Conservation (phyloP, 768 basidiomycete genomes). For the Tricholoma flavovirens region DNA sequence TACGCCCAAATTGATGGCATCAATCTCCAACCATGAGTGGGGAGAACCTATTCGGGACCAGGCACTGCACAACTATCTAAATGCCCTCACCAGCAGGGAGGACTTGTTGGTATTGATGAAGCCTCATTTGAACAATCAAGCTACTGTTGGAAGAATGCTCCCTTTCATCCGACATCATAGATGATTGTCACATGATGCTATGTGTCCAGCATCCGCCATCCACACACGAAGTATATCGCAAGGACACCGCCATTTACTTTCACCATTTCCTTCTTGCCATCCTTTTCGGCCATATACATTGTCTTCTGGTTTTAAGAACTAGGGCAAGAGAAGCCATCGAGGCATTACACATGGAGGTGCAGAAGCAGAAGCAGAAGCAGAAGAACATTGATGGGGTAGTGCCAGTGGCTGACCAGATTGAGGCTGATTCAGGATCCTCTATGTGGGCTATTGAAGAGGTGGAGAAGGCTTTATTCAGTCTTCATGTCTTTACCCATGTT, state of each 20-base stretch:
- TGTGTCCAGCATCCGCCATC: neutral
- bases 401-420: neutral
- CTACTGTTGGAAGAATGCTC: neutral
- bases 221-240: neutral
- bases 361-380: no score
- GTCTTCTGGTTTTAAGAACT: neutral
- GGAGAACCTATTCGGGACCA: no score
- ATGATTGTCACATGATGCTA: neutral
- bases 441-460: neutral
- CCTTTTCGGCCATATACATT: neutral
- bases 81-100: no score
- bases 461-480: neutral
- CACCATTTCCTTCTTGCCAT: neutral
- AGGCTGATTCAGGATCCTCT: neutral
- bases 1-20: no score
- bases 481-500: neutral
- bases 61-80: no score
- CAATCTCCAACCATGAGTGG: no score
- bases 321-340: neutral
- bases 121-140: no score
- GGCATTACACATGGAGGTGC: neutral
- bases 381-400: neutral
- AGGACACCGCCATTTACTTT: neutral
- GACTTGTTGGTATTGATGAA: no score
- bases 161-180: neutral